phyloP scores from a whole-genome alignment of 169 alveolate genomes.

The Cryptosporidium ubiquitum region DNA sequence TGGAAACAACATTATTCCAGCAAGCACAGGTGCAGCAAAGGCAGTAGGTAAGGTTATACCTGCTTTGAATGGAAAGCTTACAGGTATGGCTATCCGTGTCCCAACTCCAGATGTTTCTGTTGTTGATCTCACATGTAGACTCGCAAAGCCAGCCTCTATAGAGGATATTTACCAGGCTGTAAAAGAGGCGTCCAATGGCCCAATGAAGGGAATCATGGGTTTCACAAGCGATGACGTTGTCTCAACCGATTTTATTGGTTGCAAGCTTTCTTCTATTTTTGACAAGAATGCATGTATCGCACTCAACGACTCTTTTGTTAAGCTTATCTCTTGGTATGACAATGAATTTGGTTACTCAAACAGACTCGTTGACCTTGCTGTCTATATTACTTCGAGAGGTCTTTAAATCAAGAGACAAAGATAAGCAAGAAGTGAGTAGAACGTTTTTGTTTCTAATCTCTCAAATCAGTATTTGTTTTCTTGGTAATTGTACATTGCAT shows the following conservation, averaged over 20 bases:
- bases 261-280: slow-evolving; percentile 94
- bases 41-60: slow-evolving; percentile 99
- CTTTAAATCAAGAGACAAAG: neutral
- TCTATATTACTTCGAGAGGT: slow-evolving; percentile 77
- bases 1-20: slow-evolving; percentile 97
- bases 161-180: slow-evolving; percentile 94
- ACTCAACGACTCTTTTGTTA: slow-evolving; percentile 95
- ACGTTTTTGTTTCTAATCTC: neutral
- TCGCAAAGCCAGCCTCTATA: slow-evolving; percentile 94
- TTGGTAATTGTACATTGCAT: neutral
- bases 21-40: slow-evolving; percentile 99
- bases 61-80: slow-evolving; percentile 96
- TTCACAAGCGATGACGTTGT: slow-evolving; percentile 97
- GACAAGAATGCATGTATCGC: slow-evolving; percentile 98
- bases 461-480: no score
- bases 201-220: slow-evolving; percentile 95
- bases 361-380: slow-evolving; percentile 95
- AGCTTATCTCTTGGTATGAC: slow-evolving; percentile 98
- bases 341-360: slow-evolving; percentile 98
- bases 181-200: slow-evolving; percentile 95
- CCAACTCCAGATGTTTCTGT: slow-evolving; percentile 99
- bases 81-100: slow-evolving; percentile 99
- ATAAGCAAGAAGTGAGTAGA: neutral
- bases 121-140: slow-evolving; percentile 97
- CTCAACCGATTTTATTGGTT: slow-evolving; percentile 95